Evolutionary conservation across 2,329 filamentous ascomycete species (phyloP).

Genomic region (Fusarium mexicanum): DNA sequence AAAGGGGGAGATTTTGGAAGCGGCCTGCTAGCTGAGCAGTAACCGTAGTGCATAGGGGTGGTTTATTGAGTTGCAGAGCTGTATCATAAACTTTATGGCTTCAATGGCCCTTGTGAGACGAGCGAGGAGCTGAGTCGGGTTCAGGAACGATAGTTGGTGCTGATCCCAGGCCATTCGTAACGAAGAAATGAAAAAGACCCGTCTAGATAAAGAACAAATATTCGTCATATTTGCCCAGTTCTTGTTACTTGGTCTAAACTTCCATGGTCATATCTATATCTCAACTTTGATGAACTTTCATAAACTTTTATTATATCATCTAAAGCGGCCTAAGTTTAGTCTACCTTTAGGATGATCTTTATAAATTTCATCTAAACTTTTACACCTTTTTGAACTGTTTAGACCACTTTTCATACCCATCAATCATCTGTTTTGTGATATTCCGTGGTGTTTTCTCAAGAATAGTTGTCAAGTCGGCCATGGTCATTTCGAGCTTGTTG

Average conservation of each 20-base stretch:
- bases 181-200: slow-evolving; percentile 30
- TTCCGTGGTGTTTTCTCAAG: slow-evolving; percentile 61
- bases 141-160: slow-evolving; percentile 14
- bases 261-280: too few species aligned
- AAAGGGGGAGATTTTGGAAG: not conserved
- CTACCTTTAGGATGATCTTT: not conserved
- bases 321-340: not conserved
- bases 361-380: not conserved
- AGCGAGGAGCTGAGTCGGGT: slow-evolving; percentile 10
- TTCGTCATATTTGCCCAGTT: not conserved
- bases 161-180: slow-evolving; percentile 18
- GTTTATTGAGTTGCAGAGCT: slow-evolving; percentile 7
- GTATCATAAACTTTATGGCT: slow-evolving; percentile 41
- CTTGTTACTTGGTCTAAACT: not conserved
- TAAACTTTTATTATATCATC: not conserved
- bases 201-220: slow-evolving; percentile 14
- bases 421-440: slow-evolving; percentile 68
- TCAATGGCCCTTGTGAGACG: slow-evolving; percentile 10
- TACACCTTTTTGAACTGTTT: slow-evolving; percentile 48
- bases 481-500: slow-evolving; percentile 49
- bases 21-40: slow-evolving; percentile 24
- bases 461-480: slow-evolving; percentile 56
- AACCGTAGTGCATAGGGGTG: not conserved
- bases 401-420: slow-evolving; percentile 67
- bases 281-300: not conserved